Conservation (phyloP, 2,329 filamentous ascomycete species). For the Immersiporthe knoxdaviesiana region DNA sequence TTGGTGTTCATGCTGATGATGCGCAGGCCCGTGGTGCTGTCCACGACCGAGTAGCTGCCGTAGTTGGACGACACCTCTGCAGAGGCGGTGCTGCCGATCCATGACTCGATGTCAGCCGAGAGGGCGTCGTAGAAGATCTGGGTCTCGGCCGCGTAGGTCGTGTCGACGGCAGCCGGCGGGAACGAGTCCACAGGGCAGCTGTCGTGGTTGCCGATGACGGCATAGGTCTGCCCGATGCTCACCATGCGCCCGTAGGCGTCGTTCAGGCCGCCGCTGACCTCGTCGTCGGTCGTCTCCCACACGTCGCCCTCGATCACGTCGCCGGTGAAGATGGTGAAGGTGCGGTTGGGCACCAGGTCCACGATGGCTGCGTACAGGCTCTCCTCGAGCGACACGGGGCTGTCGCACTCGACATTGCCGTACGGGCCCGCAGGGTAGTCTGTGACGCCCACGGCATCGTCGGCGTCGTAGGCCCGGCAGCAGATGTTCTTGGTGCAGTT, state of each 20-base stretch:
- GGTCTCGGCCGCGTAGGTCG: constrained; percentile 39
- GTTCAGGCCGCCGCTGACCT: constrained; percentile 42
- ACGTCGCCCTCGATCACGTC: constrained; percentile 59
- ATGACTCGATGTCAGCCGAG: constrained; percentile 49
- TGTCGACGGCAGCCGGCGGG: constrained; percentile 43
- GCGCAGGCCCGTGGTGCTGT: constrained; percentile 48
- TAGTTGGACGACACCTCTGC: constrained; percentile 43
- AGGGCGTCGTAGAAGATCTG: constrained; percentile 59
- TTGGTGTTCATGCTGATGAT: constrained; percentile 65
- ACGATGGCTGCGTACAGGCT: constrained; percentile 59
- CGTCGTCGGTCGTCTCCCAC: constrained; percentile 47
- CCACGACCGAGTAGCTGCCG: constrained; percentile 54
- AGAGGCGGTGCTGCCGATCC: constrained; percentile 46
- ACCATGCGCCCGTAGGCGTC: constrained; percentile 53
- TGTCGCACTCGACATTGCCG: constrained; percentile 58
- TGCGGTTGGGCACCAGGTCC: constrained; percentile 48
- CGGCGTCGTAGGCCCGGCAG: constrained; percentile 54
- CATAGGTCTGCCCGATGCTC: constrained; percentile 45
- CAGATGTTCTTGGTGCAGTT: constrained; percentile 63
- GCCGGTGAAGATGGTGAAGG: constrained; percentile 62
- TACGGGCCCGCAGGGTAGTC: constrained; percentile 54
- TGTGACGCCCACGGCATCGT: constrained; percentile 52
- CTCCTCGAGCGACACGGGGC: constrained; percentile 53
- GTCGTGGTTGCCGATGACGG: constrained; percentile 62
- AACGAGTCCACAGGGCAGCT: constrained; percentile 56